phyloP scores from a whole-genome alignment of 768 basidiomycete genomes.

The Xerocomus potaroensis region DNA sequence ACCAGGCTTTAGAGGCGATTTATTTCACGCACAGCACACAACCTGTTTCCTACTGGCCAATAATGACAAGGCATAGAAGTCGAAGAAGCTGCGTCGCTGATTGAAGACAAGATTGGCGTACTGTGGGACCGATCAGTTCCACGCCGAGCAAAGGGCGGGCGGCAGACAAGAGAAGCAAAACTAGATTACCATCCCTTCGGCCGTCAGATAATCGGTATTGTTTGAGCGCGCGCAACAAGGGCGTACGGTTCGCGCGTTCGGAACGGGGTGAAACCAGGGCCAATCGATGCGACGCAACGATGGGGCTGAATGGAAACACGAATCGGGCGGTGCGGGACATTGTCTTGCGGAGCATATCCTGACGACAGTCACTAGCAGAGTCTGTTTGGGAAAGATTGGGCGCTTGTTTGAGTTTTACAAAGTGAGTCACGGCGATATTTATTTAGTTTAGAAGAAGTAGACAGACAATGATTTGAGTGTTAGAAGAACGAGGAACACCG shows the following conservation, averaged over 20 bases:
- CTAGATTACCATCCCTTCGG: neutral
- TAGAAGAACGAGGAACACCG: constrained; percentile 6
- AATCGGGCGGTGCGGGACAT: no score
- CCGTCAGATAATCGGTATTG: constrained; percentile 1
- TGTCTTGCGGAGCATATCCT: neutral
- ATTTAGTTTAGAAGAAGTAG: no score
- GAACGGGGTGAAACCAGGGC: constrained; percentile 18
- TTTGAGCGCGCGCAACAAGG: constrained; percentile 6
- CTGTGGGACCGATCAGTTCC: constrained; percentile 21
- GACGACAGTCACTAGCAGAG: constrained; percentile 3
- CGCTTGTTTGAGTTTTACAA: constrained; percentile 5
- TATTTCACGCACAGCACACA: constrained; percentile 21
- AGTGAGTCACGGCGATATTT: constrained; percentile 18
- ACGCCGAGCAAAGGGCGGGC: neutral
- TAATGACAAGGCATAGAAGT: constrained; percentile 13
- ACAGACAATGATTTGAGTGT: neutral
- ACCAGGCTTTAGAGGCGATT: constrained; percentile 2
- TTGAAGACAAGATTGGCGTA: constrained; percentile 21
- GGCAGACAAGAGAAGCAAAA: constrained; percentile 1
- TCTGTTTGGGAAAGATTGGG: constrained; percentile 3
- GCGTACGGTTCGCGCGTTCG: neutral
- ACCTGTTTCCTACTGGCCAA: constrained; percentile 14
- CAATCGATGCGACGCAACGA: neutral
- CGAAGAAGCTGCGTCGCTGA: constrained; percentile 13
- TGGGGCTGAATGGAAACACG: no score